Conservation (phyloP, 495 filamentous ascomycete genomes). For the Cenococcum geophilum region DNA sequence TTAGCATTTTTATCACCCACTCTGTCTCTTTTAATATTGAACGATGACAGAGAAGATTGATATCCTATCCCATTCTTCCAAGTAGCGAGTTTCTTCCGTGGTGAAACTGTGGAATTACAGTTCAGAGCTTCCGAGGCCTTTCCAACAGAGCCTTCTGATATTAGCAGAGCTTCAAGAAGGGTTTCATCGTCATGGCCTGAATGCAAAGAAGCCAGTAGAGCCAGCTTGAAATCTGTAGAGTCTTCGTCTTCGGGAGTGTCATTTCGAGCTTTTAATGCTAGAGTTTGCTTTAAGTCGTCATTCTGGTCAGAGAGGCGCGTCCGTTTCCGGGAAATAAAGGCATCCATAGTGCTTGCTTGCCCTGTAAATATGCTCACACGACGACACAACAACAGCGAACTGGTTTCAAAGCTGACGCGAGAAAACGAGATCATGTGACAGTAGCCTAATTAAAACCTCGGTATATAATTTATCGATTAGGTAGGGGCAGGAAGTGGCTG, state of each 20-base stretch:
- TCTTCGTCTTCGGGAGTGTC: slow-evolving; percentile 49
- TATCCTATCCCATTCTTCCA: slow-evolving; percentile 20
- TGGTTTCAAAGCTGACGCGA: neutral
- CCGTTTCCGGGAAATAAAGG: slow-evolving; percentile 51
- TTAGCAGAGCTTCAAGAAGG: slow-evolving; percentile 72
- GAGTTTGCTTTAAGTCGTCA: slow-evolving; percentile 6
- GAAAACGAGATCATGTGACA: slow-evolving; percentile 6
- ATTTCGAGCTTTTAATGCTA: neutral
- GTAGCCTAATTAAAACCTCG: neutral
- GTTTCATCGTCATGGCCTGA: slow-evolving; percentile 54
- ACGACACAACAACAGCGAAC: neutral
- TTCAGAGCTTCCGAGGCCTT: slow-evolving; percentile 43
- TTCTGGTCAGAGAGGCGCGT: slow-evolving; percentile 31
- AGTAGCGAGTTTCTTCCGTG: slow-evolving; percentile 39
- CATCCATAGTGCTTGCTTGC: slow-evolving; percentile 43
- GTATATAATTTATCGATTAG: too few species aligned
- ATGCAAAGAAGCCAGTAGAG: slow-evolving; percentile 71
- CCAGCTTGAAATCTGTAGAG: slow-evolving; percentile 83
- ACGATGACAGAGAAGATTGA: slow-evolving; percentile 34
- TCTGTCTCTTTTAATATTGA: slow-evolving; percentile 6
- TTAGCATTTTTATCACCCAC: neutral
- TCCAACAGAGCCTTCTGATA: slow-evolving; percentile 69
- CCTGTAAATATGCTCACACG: neutral
- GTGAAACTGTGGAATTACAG: slow-evolving; percentile 7
- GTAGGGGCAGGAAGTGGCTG: too few species aligned